Percentiles rank a stretch among this genome's conserved stretches.
phyloP scores from a whole-genome alignment of 208 protist species.

The Strigomonas oncopelti region DNA sequence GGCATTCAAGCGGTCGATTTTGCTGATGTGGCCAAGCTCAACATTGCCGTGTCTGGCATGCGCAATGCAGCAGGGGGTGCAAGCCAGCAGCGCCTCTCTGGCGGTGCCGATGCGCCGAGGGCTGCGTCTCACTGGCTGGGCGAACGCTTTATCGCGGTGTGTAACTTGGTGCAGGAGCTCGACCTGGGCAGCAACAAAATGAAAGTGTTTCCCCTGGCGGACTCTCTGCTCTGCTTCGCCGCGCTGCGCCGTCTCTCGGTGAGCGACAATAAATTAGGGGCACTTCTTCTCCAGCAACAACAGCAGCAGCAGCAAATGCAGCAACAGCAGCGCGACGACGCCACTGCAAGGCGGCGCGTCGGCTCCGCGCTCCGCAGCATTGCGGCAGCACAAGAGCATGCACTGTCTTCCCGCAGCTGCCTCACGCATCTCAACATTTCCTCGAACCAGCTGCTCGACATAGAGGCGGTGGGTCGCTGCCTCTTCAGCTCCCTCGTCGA shows the following conservation, averaged over 20 bases:
- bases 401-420: background rate
- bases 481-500: constrained; percentile 29
- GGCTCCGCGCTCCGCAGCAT: constrained; percentile 41
- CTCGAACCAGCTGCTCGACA: constrained; percentile 35
- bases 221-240: constrained; percentile 50
- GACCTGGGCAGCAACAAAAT: constrained; percentile 73
- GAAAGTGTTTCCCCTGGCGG: constrained; percentile 27
- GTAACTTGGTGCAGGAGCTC: constrained; percentile 35
- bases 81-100: background rate
- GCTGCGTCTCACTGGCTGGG: background rate
- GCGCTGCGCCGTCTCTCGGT: constrained; percentile 32
- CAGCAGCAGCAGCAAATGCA: constrained; percentile 3
- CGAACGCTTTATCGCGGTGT: constrained; percentile 2
- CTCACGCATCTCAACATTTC: constrained; percentile 46
- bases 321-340: constrained; percentile 10
- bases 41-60: background rate
- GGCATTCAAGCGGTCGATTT: constrained; percentile 46
- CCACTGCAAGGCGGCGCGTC: background rate
- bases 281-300: background rate
- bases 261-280: constrained; percentile 35
- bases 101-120: background rate
- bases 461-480: constrained; percentile 34
- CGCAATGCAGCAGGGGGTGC: background rate
- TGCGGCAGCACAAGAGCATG: constrained; percentile 40
- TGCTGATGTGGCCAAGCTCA: constrained; percentile 5